Evolutionary conservation across 768 basidiomycete species (phyloP), one percentile per base, ranked within the genome.

Genomic region (Naganishia vaughanmartiniae): DNA sequence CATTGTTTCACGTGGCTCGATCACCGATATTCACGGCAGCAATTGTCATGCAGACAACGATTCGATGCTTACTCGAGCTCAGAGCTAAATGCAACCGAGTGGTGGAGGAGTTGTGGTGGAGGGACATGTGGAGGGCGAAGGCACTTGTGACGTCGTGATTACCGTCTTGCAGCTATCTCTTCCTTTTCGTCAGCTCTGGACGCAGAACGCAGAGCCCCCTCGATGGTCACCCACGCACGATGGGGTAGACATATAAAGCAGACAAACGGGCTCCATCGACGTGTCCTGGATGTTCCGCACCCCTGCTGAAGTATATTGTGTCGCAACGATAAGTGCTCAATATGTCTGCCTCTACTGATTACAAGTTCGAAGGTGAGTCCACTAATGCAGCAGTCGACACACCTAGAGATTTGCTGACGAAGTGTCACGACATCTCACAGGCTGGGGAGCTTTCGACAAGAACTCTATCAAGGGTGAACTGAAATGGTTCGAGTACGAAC

Each of bases 401-500:
- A 12, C 6, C n/a, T 17, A 19, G 14, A 12, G 48, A 19, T 4
- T 2, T 14, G 26, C 53, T 26, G 7, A 63, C 15, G 31, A 6
- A 19, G n/a, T 14, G 10, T 53, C 33, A 57, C 53, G 33, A 11
- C 21, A 17, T 34, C 14, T 33, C 31, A 17, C 55, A 72, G 71
- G 78, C 21, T 79, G 77, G 77, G 76, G 72, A 30, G 78, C 76
- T 26, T 73, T 76, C 67, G 77, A 54, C 63, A 69, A 69, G 51
- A 73, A 77, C 57, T 73, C 75, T 9, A 65, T 78, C 65, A 71
- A 79, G 70, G 78, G 78, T 7, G 73, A 78, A 48, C 65, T 79
- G 33, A 77, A 76, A 71, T 73, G 68, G 67, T 74, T 81, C 71
- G 76, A 78, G 45, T 86, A 85, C 79, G 75, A 85, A 74, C 87